Conservation (phyloP, 345 rosid species). For the Turritis glabra region DNA sequence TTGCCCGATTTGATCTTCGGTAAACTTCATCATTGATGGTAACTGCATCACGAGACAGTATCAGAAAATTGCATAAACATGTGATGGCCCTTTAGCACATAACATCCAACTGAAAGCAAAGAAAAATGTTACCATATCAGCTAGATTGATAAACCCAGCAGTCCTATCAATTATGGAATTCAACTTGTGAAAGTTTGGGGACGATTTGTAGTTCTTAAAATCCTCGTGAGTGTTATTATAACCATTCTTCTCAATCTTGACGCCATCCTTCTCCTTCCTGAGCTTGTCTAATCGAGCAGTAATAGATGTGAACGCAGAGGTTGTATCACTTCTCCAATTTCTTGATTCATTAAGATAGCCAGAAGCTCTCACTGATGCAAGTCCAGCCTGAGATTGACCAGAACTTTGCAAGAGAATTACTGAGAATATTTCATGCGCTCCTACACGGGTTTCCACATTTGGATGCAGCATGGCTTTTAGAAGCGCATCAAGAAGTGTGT, state of each 20-base stretch:
- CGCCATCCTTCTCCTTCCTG: slow-evolving; percentile 70
- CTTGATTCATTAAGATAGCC: slow-evolving; percentile 60
- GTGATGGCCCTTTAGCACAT: not conserved
- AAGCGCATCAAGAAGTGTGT: slow-evolving; percentile 75
- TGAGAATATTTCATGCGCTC: slow-evolving; percentile 85
- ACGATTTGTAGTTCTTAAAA: slow-evolving; percentile 54
- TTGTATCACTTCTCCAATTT: slow-evolving; percentile 64
- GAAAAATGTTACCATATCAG: slow-evolving; percentile 47
- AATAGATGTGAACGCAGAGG: slow-evolving; percentile 72
- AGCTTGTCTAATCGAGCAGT: slow-evolving; percentile 86
- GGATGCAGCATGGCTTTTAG: slow-evolving; percentile 88
- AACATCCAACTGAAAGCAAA: slow-evolving; percentile 5
- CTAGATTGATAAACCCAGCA: slow-evolving; percentile 48
- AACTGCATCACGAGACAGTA: slow-evolving; percentile 50
- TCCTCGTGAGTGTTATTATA: slow-evolving; percentile 47
- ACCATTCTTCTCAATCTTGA: slow-evolving; percentile 48
- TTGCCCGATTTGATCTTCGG: slow-evolving; percentile 87
- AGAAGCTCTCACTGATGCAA: slow-evolving; percentile 57
- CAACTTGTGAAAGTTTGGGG: slow-evolving; percentile 66
- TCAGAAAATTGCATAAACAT: slow-evolving; percentile 15
- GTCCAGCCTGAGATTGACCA: slow-evolving; percentile 49
- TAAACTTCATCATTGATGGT: slow-evolving; percentile 66
- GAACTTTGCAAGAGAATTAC: slow-evolving; percentile 73
- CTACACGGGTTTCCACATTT: slow-evolving; percentile 77
- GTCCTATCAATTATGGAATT: slow-evolving; percentile 70